These are phyloP conservation scores for Saccharomycopsis fermentans DNA, from an alignment of 805 yeast genomes.

Conservation along the genomic window DNA sequence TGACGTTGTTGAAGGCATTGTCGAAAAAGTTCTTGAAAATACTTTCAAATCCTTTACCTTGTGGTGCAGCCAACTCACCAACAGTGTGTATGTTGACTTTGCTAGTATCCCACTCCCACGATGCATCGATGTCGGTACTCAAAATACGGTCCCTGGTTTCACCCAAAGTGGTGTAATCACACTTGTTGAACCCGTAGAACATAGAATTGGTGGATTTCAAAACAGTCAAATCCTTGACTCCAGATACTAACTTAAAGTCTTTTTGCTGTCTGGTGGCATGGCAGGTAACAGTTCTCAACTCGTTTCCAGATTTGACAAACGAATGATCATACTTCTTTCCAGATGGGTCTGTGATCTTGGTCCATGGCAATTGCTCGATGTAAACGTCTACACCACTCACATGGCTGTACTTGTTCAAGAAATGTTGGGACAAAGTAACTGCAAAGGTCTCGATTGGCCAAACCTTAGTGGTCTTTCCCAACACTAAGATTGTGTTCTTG, in stretches of 20 bases:
- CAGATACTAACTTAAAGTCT: conserved; percentile 51
- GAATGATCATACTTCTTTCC: conserved; percentile 79
- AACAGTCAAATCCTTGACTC: conserved; percentile 70
- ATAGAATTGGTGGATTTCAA: conserved; percentile 87
- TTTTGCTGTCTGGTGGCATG: conserved; percentile 37
- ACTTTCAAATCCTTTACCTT: conserved; percentile 30
- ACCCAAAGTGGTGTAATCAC: conserved; percentile 81
- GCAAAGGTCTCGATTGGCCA: conserved; percentile 92
- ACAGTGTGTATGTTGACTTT: conserved; percentile 40
- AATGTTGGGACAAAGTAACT: conserved; percentile 73
- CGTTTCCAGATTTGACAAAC: conserved; percentile 76
- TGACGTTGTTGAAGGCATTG: conserved; percentile 47
- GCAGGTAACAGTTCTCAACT: conserved; percentile 53
- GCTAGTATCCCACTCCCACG: conserved; percentile 54
- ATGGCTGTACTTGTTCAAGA: conserved; percentile 65
- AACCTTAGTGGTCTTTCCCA: conserved; percentile 73
- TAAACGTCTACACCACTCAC: conserved; percentile 60
- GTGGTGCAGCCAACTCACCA: conserved; percentile 34
- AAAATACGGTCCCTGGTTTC: conserved; percentile 80
- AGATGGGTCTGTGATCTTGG: conserved; percentile 52
- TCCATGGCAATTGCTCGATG: conserved; percentile 71
- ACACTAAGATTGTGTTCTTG: conserved; percentile 75
- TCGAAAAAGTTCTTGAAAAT: conserved; percentile 41
- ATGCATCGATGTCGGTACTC: conserved; percentile 74
- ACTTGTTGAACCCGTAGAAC: conserved; percentile 78